Percentiles rank a stretch among this genome's conserved stretches.
phyloP scores from a whole-genome alignment of 2,329 filamentous ascomycete species.

The Nemania abortiva region DNA sequence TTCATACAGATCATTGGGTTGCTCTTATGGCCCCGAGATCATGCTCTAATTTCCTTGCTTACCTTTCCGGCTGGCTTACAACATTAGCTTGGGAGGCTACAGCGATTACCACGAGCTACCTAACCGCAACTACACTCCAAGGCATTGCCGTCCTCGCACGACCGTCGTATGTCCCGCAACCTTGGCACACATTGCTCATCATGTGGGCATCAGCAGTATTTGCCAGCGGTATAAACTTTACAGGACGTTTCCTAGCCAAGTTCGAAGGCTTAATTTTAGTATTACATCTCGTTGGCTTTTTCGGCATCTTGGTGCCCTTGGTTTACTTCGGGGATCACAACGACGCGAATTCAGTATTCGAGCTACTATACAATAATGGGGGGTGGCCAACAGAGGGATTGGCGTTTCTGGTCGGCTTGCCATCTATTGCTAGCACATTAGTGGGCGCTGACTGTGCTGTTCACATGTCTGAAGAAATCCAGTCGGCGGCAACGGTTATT shows the following conservation, averaged over 20 bases:
- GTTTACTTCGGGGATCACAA: constrained; percentile 13
- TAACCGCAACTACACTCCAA: constrained; percentile 43
- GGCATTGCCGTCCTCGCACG: constrained; percentile 41
- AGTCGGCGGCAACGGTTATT: constrained; percentile 36
- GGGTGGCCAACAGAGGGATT: constrained; percentile 58
- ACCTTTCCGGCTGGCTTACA: constrained; percentile 47
- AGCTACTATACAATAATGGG: constrained; percentile 57
- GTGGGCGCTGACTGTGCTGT: constrained; percentile 42
- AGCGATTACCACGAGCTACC: constrained; percentile 37
- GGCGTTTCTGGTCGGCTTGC: constrained; percentile 52
- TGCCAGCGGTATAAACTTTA: background rate
- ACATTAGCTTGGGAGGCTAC: constrained; percentile 44
- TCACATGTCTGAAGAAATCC: constrained; percentile 45
- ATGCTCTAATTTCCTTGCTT: constrained; percentile 40
- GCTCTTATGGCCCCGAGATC: background rate
- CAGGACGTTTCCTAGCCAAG: background rate
- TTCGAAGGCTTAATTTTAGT: constrained; percentile 12
- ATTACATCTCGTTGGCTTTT: constrained; percentile 20
- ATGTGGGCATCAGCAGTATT: constrained; percentile 7
- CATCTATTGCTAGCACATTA: constrained; percentile 29
- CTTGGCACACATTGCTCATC: background rate
- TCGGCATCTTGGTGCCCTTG: constrained; percentile 10
- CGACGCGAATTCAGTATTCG: constrained; percentile 1
- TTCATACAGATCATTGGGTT: constrained; percentile 1
- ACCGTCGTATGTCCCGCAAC: constrained; percentile 2